Evolutionary conservation across 2,329 filamentous ascomycete genomes (phyloP).

Genomic region (Leptographium lundbergii): DNA sequence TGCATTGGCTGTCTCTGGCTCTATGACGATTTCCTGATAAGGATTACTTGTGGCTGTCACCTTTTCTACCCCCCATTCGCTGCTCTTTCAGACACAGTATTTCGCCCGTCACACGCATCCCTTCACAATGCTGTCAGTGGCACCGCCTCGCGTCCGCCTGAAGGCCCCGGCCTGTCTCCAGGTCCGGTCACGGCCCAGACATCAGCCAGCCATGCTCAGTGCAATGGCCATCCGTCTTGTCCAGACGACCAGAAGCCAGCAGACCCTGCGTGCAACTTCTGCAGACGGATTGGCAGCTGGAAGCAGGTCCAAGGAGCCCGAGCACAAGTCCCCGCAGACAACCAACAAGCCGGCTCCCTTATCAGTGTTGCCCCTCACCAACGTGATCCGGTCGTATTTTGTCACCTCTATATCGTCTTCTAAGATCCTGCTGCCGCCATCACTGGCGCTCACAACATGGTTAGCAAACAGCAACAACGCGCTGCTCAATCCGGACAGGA

Average conservation of each 20-base stretch:
- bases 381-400: slow-evolving; percentile 55
- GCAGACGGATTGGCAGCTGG: background rate
- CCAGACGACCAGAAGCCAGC: background rate
- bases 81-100: background rate
- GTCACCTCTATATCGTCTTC: slow-evolving; percentile 62
- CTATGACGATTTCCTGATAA: background rate
- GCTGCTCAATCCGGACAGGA: slow-evolving; percentile 61
- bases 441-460: slow-evolving; percentile 51
- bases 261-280: background rate
- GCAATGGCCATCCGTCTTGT: background rate
- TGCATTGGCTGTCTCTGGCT: background rate
- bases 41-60: background rate
- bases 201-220: background rate
- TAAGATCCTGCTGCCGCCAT: slow-evolving; percentile 54
- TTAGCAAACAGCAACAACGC: slow-evolving; percentile 57
- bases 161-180: background rate
- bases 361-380: slow-evolving; percentile 52
- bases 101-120: background rate
- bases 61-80: background rate
- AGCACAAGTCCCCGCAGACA: background rate
- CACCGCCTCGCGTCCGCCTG: background rate
- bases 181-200: background rate
- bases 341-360: slow-evolving; percentile 27
- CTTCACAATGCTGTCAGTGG: background rate
- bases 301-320: background rate